Conservation (phyloP, 805 yeast genomes). For the Starmerella stellata region DNA sequence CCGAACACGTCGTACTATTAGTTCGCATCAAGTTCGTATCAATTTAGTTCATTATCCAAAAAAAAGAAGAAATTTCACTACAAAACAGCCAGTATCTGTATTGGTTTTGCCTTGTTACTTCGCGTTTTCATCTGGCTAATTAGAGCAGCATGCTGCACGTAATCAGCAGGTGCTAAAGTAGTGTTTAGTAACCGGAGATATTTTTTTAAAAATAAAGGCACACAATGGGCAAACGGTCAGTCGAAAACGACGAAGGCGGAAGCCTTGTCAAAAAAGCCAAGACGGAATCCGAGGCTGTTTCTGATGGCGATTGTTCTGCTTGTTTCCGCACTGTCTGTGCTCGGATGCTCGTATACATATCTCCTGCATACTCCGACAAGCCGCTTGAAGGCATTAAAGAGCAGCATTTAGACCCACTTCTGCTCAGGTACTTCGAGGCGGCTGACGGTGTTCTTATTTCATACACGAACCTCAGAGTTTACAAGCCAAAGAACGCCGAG, state of each 20-base stretch:
- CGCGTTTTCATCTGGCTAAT: too few species aligned
- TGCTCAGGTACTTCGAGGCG: conserved; percentile 60
- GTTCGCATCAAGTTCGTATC: too few species aligned
- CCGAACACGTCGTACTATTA: too few species aligned
- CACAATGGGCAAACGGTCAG: not conserved
- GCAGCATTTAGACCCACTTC: conserved; percentile 78
- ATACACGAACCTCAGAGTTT: conserved; percentile 44
- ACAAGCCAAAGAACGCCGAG: conserved; percentile 29
- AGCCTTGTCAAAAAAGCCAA: not conserved
- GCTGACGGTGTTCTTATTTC: conserved; percentile 73
- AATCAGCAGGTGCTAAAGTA: too few species aligned
- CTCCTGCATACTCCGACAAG: conserved; percentile 54
- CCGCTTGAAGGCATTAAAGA: conserved; percentile 66
- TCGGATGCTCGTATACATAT: conserved; percentile 62
- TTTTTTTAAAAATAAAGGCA: too few species aligned
- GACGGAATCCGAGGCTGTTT: not conserved
- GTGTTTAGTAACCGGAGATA: too few species aligned
- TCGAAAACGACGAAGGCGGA: not conserved
- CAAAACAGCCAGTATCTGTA: too few species aligned
- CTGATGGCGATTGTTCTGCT: conserved; percentile 28
- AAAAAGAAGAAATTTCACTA: too few species aligned
- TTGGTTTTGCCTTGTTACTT: too few species aligned
- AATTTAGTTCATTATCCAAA: too few species aligned
- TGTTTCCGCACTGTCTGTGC: conserved; percentile 50
- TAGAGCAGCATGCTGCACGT: too few species aligned